phyloP scores from a whole-genome alignment of 768 basidiomycete species.

The Tricholoma flavovirens region DNA sequence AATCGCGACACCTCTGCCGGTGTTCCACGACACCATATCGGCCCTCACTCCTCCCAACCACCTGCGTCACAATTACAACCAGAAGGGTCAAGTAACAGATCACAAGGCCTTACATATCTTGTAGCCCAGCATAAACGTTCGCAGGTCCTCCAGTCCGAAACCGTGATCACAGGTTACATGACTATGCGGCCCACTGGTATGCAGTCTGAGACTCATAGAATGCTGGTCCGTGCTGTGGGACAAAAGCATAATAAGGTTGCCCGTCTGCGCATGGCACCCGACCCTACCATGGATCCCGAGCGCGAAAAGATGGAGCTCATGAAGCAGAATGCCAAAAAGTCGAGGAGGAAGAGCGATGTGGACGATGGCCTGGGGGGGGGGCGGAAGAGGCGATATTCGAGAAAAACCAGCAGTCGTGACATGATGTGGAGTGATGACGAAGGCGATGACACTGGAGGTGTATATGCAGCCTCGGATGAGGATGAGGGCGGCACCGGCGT shows the following conservation, averaged over 20 bases:
- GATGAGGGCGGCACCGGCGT: constrained; percentile 37
- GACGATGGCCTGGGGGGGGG: constrained; percentile 44
- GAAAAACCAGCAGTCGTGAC: constrained; percentile 35
- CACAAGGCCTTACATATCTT: constrained; percentile 81
- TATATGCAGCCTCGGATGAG: constrained; percentile 53
- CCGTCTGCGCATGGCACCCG: constrained; percentile 73
- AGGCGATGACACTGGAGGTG: constrained; percentile 42
- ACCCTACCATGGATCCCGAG: constrained; percentile 71
- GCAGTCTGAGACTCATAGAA: constrained; percentile 85
- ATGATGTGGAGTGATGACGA: constrained; percentile 66
- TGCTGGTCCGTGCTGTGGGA: constrained; percentile 81
- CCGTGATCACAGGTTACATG: constrained; percentile 78
- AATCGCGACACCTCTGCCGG: constrained; percentile 73
- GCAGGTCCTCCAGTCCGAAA: constrained; percentile 82
- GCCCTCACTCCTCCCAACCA: constrained; percentile 33
- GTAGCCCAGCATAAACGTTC: constrained; percentile 86
- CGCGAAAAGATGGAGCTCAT: constrained; percentile 64
- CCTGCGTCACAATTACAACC: constrained; percentile 33
- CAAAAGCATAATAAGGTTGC: constrained; percentile 82
- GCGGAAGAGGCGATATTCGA: constrained; percentile 40
- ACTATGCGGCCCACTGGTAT: constrained; percentile 81
- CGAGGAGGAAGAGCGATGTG: constrained; percentile 50
- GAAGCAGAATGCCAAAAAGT: constrained; percentile 58
- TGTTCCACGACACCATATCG: constrained; percentile 50
- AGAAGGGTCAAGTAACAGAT: constrained; percentile 31